Base-by-base conservation (phyloP, 345 rosid genomes). In the Linum lewisii region DNA sequence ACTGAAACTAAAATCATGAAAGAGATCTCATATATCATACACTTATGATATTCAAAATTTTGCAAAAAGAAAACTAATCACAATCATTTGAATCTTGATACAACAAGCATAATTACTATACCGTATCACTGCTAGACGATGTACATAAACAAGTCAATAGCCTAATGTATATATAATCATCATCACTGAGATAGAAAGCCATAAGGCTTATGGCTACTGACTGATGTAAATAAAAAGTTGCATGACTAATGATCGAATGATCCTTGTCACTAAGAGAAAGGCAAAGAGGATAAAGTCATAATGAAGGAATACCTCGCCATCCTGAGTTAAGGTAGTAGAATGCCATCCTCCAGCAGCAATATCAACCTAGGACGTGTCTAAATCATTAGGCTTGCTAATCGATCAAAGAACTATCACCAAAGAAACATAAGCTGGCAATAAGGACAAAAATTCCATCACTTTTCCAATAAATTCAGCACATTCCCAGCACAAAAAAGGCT, bases 291-390 rank as follows among this genome's bases (percentile, higher is more conserved):
- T 29, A 29, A 70, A 47, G 29, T 24, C 11, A 24, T 66, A 69
- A 57, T 2, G 54, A 49, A 23, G 54, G 22, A 11, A 42, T 78
- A 94, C 99, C 93, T 90, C 93, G 54, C 95, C 93, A 20, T 81
- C 81, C 21, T 77, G 70, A 15, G 99, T 90, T 73, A 94, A 67
- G 18, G 88, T 95, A 65, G 95, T 86, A 57, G 99, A 94, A 75
- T 94, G 99, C 99, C 99, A 94, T 73, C 99, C 99, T 63, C 99
- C 97, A 61, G 91, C 97, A 64, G 97, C 99, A 63, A 94, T 94
- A 78, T 90, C 99, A 81, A 90, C 93, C 99, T 94, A 73, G 38
- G 57, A 23, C 11, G 61, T 32, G 63, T 23, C 24, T 19, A 66
- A 38, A 37, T 53, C 36, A 65, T 45, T 47, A 67, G 54, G 21